Percentiles rank a stretch among this genome's conserved stretches.
phyloP scores from a whole-genome alignment of 164 flowering plant species.

The Buxus sempervirens region DNA sequence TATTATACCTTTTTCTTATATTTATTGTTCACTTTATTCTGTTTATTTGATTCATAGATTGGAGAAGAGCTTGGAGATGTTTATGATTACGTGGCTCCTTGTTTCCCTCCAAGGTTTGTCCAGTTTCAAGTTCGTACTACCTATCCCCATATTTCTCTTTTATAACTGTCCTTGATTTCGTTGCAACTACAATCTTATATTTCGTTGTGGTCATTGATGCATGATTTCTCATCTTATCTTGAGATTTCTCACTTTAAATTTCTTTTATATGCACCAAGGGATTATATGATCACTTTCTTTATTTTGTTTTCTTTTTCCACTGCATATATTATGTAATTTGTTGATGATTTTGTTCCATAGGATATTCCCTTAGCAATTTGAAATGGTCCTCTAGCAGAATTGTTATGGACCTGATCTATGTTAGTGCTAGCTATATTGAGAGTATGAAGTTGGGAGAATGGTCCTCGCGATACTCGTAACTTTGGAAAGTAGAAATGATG shows the following conservation, averaged over 20 bases:
- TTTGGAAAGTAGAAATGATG: not conserved
- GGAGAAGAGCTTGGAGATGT: conserved; percentile 99
- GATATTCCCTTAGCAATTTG: not conserved
- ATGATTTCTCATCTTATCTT: too few relatives aligned
- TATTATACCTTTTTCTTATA: not conserved
- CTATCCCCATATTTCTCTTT: not conserved
- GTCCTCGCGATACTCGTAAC: not conserved
- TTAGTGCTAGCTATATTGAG: too few relatives aligned
- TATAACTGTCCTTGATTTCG: not conserved
- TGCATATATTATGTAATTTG: not conserved
- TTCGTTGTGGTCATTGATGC: too few relatives aligned
- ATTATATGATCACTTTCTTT: too few relatives aligned
- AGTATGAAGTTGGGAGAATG: not conserved
- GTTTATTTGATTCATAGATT: conserved; percentile 44
- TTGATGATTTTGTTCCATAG: not conserved
- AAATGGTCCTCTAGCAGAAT: too few relatives aligned
- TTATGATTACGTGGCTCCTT: conserved; percentile 95
- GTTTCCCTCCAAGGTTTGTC: conserved; percentile 98
- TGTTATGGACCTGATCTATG: too few relatives aligned
- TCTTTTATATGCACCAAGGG: too few relatives aligned
- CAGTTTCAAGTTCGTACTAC: not conserved
- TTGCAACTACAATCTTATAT: too few relatives aligned
- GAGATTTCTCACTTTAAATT: too few relatives aligned
- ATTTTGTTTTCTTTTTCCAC: not conserved
- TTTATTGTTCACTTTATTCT: not conserved